Base-by-base conservation (phyloP, 306 rosid species). In the Castanospermum australe region DNA sequence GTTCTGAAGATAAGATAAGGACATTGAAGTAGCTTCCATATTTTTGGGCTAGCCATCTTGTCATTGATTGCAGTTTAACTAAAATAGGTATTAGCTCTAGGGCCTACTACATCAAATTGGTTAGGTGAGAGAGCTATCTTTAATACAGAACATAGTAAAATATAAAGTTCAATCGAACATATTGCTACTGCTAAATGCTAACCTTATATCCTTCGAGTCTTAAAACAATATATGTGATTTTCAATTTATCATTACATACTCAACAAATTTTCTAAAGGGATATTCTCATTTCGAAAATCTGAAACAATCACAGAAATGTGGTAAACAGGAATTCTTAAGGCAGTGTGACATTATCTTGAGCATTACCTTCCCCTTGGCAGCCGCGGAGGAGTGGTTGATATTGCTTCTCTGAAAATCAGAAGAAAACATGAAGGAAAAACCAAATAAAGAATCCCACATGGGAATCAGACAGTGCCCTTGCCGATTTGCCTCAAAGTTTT, bases 361-460 rank as follows among this genome's bases (percentile, higher is more conserved):
- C 84, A 61, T 85, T 85, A 84, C 84, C 90, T 82, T 82, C 79
- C 45, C 41, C 86, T 13, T 82, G 87, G 75, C 63, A 72, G 30
- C 59, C 68, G 33, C 67, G 72, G 71, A 21, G 78, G 66, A 64
- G 61, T 61, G 92, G 84, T 72, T 75, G 87, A 78, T 81, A 80
- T 63, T 55, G 85, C 73, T 88, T 87, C 86, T 84, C 92, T 86
- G 94, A 35, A 44, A 69, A 86, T 62, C 41, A 48, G 56, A 74
- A 39, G 60, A 71, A 70, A 39, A 59, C 25, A 36, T 5, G 57
- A 60, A 36, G 78, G 33, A 30, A 14, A 44, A 8, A 50, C 0
- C 32, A 32, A 30, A 63, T 17, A 11, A 59, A 69, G 57, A 38
- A 25, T 50, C 18, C 24, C 12, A n/a, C 12, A 15, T 5, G 44